These are phyloP conservation scores for Acanthamoeba castellanii DNA, from an alignment of 208 protist genomes.

Conservation along the genomic window DNA sequence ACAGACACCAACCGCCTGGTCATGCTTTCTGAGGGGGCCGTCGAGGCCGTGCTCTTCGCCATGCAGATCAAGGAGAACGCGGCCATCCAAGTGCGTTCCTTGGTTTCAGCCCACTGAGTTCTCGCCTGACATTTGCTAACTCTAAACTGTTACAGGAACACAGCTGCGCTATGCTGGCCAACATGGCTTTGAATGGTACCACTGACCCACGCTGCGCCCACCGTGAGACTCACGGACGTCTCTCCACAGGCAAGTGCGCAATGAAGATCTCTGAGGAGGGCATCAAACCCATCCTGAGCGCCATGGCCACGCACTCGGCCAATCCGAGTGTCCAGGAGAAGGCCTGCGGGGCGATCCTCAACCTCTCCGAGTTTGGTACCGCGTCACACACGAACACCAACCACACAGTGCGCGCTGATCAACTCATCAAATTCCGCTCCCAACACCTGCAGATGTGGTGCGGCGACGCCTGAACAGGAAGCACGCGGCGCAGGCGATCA, in stretches of 20 bases:
- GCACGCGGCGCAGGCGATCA: constrained; percentile 9
- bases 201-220: too few relatives aligned
- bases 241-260: neutral
- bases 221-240: neutral
- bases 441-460: neutral
- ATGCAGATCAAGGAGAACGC: constrained; percentile 32
- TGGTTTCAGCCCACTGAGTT: neutral
- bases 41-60: constrained; percentile 28
- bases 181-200: constrained; percentile 41
- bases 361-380: constrained; percentile 29
- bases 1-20: constrained; percentile 26
- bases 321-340: constrained; percentile 11
- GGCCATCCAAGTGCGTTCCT: neutral
- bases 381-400: neutral
- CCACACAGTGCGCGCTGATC: neutral
- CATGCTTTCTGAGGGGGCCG: constrained; percentile 24
- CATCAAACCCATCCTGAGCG: neutral
- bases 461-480: neutral
- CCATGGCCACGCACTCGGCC: neutral
- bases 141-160: neutral
- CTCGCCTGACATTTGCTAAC: neutral
- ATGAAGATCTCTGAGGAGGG: constrained; percentile 37
- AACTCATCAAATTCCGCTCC: neutral
- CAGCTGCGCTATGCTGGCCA: constrained; percentile 19
- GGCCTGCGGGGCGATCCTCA: constrained; percentile 42